A percentile compares a stretch with the other conserved stretches of the same genome.
Evolutionary conservation across 306 rosid genomes (phyloP).

Genomic region (Oemleria cerasiformis): DNA sequence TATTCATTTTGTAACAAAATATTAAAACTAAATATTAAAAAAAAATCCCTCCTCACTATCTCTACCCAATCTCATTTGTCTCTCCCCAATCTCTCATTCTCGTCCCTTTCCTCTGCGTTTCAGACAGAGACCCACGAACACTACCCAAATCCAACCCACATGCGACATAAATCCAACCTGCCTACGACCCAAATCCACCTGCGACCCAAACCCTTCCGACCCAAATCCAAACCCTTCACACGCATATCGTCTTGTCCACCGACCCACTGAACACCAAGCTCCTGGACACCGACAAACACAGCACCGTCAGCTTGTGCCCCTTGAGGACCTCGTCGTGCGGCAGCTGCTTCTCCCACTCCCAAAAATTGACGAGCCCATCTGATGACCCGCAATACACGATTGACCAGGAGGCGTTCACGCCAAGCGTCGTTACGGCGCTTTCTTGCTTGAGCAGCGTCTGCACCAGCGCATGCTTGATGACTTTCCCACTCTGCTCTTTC

Average conservation of each 20-base stretch:
- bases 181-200: too few relatives aligned
- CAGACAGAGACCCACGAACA: too few relatives aligned
- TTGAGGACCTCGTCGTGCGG: constrained; percentile 66
- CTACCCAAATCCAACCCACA: too few relatives aligned
- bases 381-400: constrained; percentile 74
- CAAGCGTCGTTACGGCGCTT: constrained; percentile 81
- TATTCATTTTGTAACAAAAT: too few relatives aligned
- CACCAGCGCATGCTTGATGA: constrained; percentile 41
- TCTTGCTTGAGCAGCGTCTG: constrained; percentile 72
- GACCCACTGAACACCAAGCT: constrained; percentile 67
- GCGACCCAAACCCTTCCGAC: too few relatives aligned
- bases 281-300: constrained; percentile 65
- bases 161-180: too few relatives aligned
- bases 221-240: too few relatives aligned
- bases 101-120: too few relatives aligned
- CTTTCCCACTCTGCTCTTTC: constrained; percentile 42
- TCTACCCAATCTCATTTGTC: too few relatives aligned
- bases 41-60: too few relatives aligned
- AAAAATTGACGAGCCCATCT: constrained; percentile 74
- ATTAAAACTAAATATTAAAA: too few relatives aligned
- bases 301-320: constrained; percentile 77
- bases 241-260: constrained; percentile 77
- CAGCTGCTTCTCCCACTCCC: constrained; percentile 55
- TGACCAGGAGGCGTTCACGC: constrained; percentile 41
- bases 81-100: too few relatives aligned